Base-by-base conservation (phyloP, 2,329 filamentous ascomycete genomes). In the Colletotrichum noveboracense region DNA sequence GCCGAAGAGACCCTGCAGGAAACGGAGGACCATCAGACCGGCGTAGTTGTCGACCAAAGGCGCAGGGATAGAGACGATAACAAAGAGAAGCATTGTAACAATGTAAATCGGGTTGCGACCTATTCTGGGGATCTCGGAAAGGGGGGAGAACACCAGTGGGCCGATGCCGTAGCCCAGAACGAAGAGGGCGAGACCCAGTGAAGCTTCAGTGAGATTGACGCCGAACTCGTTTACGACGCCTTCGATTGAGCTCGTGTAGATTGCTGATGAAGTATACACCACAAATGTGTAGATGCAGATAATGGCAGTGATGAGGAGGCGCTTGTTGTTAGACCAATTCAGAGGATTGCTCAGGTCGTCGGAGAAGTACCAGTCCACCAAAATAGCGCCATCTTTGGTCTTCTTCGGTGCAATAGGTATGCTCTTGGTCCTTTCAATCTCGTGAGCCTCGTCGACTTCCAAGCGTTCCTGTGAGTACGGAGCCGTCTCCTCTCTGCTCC, bases 31-130 rank as follows among this genome's bases (percentile, higher is more conserved):
- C 79, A 94, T 87, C 12, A 95, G 86, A 0, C 92, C 92, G 0
- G 90, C 84, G 68, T 92, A 93, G 84, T 92, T 93, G 60, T 89
- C 83, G 5, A 91, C 91, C 0, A 94, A 82, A 0, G 92, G 91
- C 0, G 92, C 91, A 0, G 93, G 93, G 18, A 95, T 88, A 7
- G 89, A 91, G 13, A 95, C 83, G 76, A 94, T 88, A 65, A 93
- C 91, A 81, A 94, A 95, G 32, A 95, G 85, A 74, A 90, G 89
- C 85, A 95, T 93, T 12, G 93, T 93, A 78, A 90, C 81, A 43
- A 94, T 89, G 82, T 95, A 95, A 7, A 93, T 89, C 1, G 91
- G 90, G 79, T 93, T 94, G 8, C 93, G 88, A 4, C 94, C 93
- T 66, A 95, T 89, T 61, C 88, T 81, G 0, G 93, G 92, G 26